These are phyloP conservation scores for Exophiala bonariae DNA, from an alignment of 2,329 filamentous ascomycete species.

Conservation along the genomic window DNA sequence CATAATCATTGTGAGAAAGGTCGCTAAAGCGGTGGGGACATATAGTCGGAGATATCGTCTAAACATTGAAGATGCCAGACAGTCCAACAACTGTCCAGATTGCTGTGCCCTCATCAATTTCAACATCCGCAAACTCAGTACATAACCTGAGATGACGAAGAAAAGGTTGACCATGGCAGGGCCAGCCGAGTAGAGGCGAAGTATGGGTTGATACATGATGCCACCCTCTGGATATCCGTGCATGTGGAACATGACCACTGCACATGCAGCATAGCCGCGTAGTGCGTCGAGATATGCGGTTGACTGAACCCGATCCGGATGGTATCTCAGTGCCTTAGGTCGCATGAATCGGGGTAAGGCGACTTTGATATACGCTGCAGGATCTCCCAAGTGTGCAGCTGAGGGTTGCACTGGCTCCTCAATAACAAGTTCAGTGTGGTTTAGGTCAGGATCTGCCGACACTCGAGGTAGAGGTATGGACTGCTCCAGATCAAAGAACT, in stretches of 20 bases:
- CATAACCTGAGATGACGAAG: constrained; percentile 61
- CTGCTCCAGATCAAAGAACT: neutral
- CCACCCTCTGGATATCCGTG: neutral
- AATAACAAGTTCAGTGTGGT: neutral
- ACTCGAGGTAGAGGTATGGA: neutral
- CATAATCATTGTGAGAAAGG: constrained; percentile 25
- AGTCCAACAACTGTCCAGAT: constrained; percentile 1
- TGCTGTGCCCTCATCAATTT: constrained; percentile 31
- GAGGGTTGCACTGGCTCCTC: neutral
- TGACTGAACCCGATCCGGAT: constrained; percentile 4
- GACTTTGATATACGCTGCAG: too few relatives aligned
- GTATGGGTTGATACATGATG: constrained; percentile 31
- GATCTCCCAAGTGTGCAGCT: too few relatives aligned
- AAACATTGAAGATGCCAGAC: constrained; percentile 32
- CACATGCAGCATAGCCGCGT: constrained; percentile 27
- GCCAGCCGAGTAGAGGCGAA: constrained; percentile 39
- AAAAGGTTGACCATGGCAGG: constrained; percentile 52
- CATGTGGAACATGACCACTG: constrained; percentile 7
- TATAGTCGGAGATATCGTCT: constrained; percentile 35
- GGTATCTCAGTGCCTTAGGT: neutral
- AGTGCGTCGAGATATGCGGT: constrained; percentile 31
- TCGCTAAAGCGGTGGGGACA: constrained; percentile 34
- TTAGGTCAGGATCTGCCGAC: neutral
- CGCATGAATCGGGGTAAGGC: neutral
- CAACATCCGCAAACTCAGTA: constrained; percentile 53